Conservation (phyloP, 768 basidiomycete genomes). For the Leucosporidium creatinivorum region DNA sequence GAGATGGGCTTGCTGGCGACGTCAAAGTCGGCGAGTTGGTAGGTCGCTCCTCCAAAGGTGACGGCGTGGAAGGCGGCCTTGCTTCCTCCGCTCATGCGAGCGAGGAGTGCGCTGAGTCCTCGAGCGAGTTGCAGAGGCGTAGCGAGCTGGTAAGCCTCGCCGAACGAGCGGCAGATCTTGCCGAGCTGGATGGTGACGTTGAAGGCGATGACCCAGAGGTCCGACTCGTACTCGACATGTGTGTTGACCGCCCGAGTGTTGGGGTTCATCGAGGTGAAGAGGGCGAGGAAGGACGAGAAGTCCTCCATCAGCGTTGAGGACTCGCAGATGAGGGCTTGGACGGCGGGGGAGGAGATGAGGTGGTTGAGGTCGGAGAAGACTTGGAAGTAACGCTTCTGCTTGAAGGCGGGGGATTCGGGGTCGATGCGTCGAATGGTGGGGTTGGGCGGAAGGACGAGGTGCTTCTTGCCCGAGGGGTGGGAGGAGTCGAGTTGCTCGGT, state of each 20-base stretch:
- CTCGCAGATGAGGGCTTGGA: slow-evolving; percentile 68
- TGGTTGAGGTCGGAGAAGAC: slow-evolving; percentile 67
- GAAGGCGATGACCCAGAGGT: slow-evolving; percentile 94
- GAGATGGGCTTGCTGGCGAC: slow-evolving; percentile 62
- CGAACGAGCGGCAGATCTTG: slow-evolving; percentile 79
- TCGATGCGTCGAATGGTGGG: slow-evolving; percentile 49
- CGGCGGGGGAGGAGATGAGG: slow-evolving; percentile 55
- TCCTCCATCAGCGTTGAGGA: slow-evolving; percentile 60
- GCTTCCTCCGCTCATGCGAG: not conserved
- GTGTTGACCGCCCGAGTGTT: slow-evolving; percentile 70
- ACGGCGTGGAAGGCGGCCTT: slow-evolving; percentile 54
- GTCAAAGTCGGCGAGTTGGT: slow-evolving; percentile 60
- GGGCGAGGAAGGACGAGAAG: slow-evolving; percentile 67
- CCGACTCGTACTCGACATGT: slow-evolving; percentile 94
- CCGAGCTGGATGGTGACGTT: slow-evolving; percentile 86
- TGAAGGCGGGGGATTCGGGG: slow-evolving; percentile 79
- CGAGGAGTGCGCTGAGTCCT: not conserved
- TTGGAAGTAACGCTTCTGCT: slow-evolving; percentile 91
- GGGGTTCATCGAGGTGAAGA: slow-evolving; percentile 91
- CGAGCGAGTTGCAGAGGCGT: slow-evolving; percentile 47
- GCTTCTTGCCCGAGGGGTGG: not conserved
- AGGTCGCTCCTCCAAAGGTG: slow-evolving; percentile 48
- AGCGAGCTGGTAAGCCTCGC: slow-evolving; percentile 65
- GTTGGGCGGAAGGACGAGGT: slow-evolving; percentile 48
- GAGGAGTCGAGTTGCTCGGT: slow-evolving; percentile 63